Evolutionary conservation across 2,329 filamentous ascomycete species (phyloP).

Genomic region (Diplodia scrobiculata): DNA sequence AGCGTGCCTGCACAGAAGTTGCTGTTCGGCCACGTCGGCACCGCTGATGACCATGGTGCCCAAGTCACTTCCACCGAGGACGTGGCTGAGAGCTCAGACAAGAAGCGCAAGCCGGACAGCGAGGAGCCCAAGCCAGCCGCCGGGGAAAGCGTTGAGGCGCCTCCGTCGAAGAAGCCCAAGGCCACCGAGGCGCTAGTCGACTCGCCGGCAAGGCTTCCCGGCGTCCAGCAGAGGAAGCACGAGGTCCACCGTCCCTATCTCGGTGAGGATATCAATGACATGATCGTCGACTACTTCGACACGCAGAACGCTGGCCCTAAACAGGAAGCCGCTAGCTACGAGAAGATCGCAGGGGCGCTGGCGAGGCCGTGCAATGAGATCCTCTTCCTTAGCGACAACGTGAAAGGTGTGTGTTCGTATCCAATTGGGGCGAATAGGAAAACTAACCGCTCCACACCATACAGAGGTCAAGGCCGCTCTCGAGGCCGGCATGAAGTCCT

Average conservation of each 20-base stretch:
- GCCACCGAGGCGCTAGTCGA: constrained; percentile 12
- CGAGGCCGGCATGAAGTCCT: constrained; percentile 47
- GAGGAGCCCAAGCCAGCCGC: not conserved
- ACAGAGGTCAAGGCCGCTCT: constrained; percentile 51
- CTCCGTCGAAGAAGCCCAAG: constrained; percentile 22
- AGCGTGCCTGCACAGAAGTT: constrained; percentile 80
- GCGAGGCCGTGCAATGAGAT: constrained; percentile 57
- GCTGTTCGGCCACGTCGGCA: constrained; percentile 65
- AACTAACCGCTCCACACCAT: constrained; percentile 32
- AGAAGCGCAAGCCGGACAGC: constrained; percentile 29
- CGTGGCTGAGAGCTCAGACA: constrained; percentile 36
- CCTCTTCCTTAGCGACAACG: constrained; percentile 81
- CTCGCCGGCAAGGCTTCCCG: constrained; percentile 16
- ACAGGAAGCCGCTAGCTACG: constrained; percentile 67
- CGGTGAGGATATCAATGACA: constrained; percentile 44
- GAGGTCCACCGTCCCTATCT: constrained; percentile 12
- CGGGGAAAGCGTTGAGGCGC: constrained; percentile 14
- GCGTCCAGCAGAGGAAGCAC: constrained; percentile 37
- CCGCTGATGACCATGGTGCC: constrained; percentile 2
- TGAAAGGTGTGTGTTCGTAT: constrained; percentile 53
- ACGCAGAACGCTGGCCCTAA: constrained; percentile 79
- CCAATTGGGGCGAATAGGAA: constrained; percentile 26
- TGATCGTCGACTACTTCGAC: constrained; percentile 61
- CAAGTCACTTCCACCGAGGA: not conserved
- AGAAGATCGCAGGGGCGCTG: constrained; percentile 60